A percentile compares a stretch with the other conserved stretches of the same genome.
phyloP scores from a whole-genome alignment of 106 monocot genomes.

The Ottelia alismoides region DNA sequence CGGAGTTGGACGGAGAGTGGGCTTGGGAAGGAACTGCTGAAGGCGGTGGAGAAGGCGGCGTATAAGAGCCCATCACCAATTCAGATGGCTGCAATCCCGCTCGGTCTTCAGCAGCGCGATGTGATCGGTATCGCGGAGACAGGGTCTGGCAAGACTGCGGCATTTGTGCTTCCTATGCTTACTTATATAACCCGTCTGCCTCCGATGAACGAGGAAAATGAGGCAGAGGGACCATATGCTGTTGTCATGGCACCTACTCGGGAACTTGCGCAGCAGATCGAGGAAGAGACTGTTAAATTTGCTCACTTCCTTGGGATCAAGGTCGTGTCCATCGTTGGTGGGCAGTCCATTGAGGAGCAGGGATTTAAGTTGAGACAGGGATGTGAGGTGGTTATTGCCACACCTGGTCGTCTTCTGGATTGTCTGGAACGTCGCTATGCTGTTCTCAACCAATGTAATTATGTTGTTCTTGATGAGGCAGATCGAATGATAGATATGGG shows the following conservation, averaged over 20 bases:
- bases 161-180: conserved; percentile 94
- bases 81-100: conserved; percentile 96
- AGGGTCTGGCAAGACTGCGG: conserved; percentile 92
- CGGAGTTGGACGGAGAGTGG: conserved; percentile 78
- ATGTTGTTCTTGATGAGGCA: conserved; percentile 95
- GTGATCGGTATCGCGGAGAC: conserved; percentile 98
- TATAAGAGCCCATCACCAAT: conserved; percentile 89
- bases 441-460: conserved; percentile 94
- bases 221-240: conserved; percentile 90
- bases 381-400: conserved; percentile 96
- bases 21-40: conserved; percentile 51
- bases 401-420: conserved; percentile 78
- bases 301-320: conserved; percentile 89
- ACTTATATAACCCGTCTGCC: conserved; percentile 74
- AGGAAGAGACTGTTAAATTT: conserved; percentile 94
- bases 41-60: conserved; percentile 76
- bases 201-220: conserved; percentile 84
- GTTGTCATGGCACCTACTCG: conserved; percentile 97
- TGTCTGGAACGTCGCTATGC: conserved; percentile 88
- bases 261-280: conserved; percentile 94
- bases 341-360: conserved; percentile 97
- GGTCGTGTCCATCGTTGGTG: conserved; percentile 95
- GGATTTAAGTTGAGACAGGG: conserved; percentile 90
- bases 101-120: conserved; percentile 89
- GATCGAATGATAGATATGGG: conserved; percentile 99